Evolutionary conservation across 1,284 basidiomycete species (phyloP).

Genomic region (Xanthoconium separans): DNA sequence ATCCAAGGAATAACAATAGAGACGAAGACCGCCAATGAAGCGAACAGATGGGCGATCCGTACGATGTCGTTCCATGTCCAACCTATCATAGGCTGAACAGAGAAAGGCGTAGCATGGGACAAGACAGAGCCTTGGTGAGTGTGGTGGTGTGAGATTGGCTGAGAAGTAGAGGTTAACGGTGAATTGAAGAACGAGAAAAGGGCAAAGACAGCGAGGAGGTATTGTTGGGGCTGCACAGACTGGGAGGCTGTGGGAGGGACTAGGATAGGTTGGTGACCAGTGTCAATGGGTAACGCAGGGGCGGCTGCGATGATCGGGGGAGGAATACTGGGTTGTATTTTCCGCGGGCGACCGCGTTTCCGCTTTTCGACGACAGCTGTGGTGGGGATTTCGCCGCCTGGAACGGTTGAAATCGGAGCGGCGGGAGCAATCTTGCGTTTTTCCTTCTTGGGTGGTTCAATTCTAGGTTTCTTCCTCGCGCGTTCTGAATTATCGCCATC

Average conservation of each 20-base stretch:
- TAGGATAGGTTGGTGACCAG: slow-evolving; percentile 13
- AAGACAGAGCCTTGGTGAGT: slow-evolving; percentile 42
- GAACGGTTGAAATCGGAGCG: slow-evolving; percentile 29
- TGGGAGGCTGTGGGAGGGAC: slow-evolving; percentile 15
- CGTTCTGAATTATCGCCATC: slow-evolving; percentile 49
- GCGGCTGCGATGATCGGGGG: slow-evolving; percentile 22
- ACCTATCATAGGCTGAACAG: slow-evolving; percentile 10
- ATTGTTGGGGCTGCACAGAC: slow-evolving; percentile 48
- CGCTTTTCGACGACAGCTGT: slow-evolving; percentile 62
- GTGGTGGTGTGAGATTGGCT: slow-evolving; percentile 33
- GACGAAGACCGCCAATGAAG: slow-evolving; percentile 59
- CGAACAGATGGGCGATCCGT: slow-evolving; percentile 59
- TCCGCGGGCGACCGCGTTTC: slow-evolving; percentile 75
- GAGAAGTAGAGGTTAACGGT: slow-evolving; percentile 48
- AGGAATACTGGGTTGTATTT: slow-evolving; percentile 39
- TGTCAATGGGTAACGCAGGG: slow-evolving; percentile 13
- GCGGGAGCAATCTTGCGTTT: slow-evolving; percentile 47
- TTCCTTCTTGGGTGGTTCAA: slow-evolving; percentile 42
- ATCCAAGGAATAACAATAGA: slow-evolving; percentile 55
- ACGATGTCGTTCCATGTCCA: slow-evolving; percentile 52
- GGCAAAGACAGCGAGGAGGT: slow-evolving; percentile 71
- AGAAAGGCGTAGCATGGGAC: slow-evolving; percentile 21
- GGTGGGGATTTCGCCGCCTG: slow-evolving; percentile 15
- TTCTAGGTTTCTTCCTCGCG: slow-evolving; percentile 58
- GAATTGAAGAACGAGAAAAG: slow-evolving; percentile 78